Evolutionary conservation across 768 basidiomycete species (phyloP).

Genomic region (Boletus rubroflammeus): DNA sequence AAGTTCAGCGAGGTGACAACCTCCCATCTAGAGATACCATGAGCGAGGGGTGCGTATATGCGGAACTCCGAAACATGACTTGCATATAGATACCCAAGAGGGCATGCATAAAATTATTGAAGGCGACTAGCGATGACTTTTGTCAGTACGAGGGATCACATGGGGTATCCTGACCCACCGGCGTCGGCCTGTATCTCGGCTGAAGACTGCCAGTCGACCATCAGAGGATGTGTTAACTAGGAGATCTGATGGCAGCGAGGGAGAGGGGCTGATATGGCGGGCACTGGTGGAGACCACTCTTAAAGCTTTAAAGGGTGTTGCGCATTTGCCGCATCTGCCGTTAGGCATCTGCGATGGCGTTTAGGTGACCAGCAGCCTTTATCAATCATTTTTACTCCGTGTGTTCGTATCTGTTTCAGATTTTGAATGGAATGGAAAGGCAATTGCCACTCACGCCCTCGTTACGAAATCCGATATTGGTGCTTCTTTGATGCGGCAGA

Average conservation of each 20-base stretch:
- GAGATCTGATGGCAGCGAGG: not conserved
- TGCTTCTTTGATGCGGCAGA: conserved; percentile 14
- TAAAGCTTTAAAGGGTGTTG: conserved; percentile 5
- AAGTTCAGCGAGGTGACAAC: conserved; percentile 59
- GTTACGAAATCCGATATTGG: conserved; percentile 4
- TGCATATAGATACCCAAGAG: conserved; percentile 60
- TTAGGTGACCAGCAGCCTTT: conserved; percentile 12
- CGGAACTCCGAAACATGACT: conserved; percentile 18
- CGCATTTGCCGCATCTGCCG: not conserved
- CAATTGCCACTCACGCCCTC: conserved; percentile 2
- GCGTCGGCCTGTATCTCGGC: conserved; percentile 46
- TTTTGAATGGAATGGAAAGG: conserved; percentile 3
- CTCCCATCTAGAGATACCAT: conserved; percentile 51
- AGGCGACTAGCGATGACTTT: conserved; percentile 20
- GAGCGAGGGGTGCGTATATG: conserved; percentile 9
- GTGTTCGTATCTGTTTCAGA: not conserved
- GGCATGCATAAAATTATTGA: conserved; percentile 55
- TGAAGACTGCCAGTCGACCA: conserved; percentile 58
- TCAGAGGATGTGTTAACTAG: conserved; percentile 19
- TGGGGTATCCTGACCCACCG: conserved; percentile 30
- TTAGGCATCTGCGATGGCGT: conserved; percentile 21
- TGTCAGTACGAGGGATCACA: conserved; percentile 5
- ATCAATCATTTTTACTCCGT: conserved; percentile 4
- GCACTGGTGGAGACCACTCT: not conserved
- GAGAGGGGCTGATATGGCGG: not conserved